Conservation (phyloP, 2,329 filamentous ascomycete genomes). For the Botrytis elliptica region DNA sequence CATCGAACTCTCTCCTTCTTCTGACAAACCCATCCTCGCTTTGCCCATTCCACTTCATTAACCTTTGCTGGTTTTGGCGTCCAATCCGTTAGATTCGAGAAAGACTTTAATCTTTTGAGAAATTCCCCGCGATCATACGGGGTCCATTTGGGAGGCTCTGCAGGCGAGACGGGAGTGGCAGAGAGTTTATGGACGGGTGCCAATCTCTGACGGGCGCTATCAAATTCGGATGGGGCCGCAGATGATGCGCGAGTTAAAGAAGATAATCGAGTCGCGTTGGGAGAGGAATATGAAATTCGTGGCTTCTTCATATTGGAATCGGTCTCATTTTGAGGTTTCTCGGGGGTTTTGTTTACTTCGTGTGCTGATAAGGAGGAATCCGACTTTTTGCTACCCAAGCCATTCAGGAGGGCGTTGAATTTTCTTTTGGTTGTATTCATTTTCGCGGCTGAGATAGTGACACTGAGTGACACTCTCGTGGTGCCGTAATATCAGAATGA, state of each 20-base stretch:
- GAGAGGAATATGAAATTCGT: slow-evolving; percentile 30
- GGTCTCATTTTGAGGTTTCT: slow-evolving; percentile 34
- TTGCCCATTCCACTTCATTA: slow-evolving; percentile 92
- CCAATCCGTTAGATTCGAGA: slow-evolving; percentile 89
- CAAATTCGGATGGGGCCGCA: not conserved
- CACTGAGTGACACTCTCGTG: slow-evolving; percentile 9
- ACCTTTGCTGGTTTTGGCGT: slow-evolving; percentile 85
- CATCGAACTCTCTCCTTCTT: slow-evolving; percentile 83
- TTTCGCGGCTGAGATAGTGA: not conserved
- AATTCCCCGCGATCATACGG: slow-evolving; percentile 84
- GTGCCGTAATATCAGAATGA: not conserved
- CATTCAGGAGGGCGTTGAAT: slow-evolving; percentile 73
- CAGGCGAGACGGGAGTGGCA: slow-evolving; percentile 21
- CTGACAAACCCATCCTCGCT: slow-evolving; percentile 84
- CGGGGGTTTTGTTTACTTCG: slow-evolving; percentile 42
- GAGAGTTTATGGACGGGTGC: slow-evolving; percentile 25
- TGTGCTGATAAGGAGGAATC: slow-evolving; percentile 45
- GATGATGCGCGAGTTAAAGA: slow-evolving; percentile 22
- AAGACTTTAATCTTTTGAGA: slow-evolving; percentile 77
- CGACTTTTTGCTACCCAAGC: slow-evolving; percentile 51
- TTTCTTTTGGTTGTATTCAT: slow-evolving; percentile 83
- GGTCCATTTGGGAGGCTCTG: slow-evolving; percentile 66
- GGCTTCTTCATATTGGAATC: slow-evolving; percentile 36
- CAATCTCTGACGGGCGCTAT: slow-evolving; percentile 33
- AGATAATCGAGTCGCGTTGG: slow-evolving; percentile 20